A percentile compares a stretch with the other conserved stretches of the same genome.
These are phyloP conservation scores for Beta macrorhiza DNA, from an alignment of 179 eudicot species.

Conservation along the genomic window DNA sequence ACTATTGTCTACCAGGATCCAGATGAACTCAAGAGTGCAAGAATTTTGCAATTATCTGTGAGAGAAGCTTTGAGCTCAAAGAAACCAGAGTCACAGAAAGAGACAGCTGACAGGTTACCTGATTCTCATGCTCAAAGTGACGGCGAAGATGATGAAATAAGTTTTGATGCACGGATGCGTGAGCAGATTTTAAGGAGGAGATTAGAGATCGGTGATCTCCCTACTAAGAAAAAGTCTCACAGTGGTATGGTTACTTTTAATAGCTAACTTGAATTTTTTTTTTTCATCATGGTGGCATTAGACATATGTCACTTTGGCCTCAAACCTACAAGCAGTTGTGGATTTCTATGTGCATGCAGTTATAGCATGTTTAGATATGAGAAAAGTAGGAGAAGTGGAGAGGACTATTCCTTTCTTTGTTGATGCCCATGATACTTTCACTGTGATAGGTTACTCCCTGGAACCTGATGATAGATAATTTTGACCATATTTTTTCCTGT, in stretches of 20 bases:
- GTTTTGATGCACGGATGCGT: conserved; percentile 91
- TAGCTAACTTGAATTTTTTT: background rate
- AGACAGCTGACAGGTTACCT: conserved; percentile 32
- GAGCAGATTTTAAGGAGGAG: conserved; percentile 70
- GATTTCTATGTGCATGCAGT: background rate
- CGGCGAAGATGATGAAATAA: conserved; percentile 53
- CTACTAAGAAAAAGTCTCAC: conserved; percentile 48
- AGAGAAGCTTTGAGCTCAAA: conserved; percentile 73
- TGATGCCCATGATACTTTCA: background rate
- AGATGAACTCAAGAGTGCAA: conserved; percentile 43
- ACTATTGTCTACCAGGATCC: conserved; percentile 43
- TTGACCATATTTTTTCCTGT: too few relatives aligned
- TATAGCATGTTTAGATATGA: background rate
- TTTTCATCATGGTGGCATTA: background rate
- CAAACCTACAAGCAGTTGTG: conserved; percentile 3
- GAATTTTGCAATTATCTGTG: conserved; percentile 63
- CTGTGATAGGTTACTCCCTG: background rate
- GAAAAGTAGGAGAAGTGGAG: background rate
- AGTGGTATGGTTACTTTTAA: conserved; percentile 42
- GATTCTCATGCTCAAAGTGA: conserved; percentile 47
- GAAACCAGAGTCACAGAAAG: conserved; percentile 52
- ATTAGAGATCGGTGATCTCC: conserved; percentile 64
- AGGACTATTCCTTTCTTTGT: background rate
- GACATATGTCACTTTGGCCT: background rate
- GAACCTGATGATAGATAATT: background rate